Base-by-base conservation (phyloP, 1,284 basidiomycete genomes). In the Moniliella sp. region DNA sequence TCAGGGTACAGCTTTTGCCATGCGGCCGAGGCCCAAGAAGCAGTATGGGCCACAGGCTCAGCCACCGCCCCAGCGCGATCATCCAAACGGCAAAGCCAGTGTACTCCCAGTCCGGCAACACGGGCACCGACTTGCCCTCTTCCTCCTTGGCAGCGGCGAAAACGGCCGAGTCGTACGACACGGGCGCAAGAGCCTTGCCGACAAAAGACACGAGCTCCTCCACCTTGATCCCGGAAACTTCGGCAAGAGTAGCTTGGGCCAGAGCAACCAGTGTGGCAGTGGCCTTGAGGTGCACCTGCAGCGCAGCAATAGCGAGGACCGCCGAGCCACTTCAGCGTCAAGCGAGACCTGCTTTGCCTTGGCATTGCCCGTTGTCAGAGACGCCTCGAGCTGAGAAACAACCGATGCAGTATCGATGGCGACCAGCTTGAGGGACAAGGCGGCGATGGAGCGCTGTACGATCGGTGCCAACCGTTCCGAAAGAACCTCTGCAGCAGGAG, bases 1-100 rank as follows among this genome's bases (percentile, higher is more conserved):
- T 60, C 57, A n/a, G 45, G 42, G 45, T 58, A 60, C 33, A 60
- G 41, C 27, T 48, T 35, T 45, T 60, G 50, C 56, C 53, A 57
- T 17, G 56, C 57, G 9, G 54, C 43, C 28, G 52, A 42, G 4
- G 54, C 48, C 51, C 50, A 57, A 11, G 54, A 47, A 28, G 40
- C 42, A n/a, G n/a, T n/a, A n/a, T n/a, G n/a, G n/a, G n/a, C n/a
- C n/a, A n/a, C n/a, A n/a, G n/a, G n/a, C n/a, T n/a, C n/a, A 16
- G 9, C 16, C 10, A n/a, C 3, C 26, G 7, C 17, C 32, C n/a
- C 18, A 9, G 25, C 16, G 14, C 9, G 16, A n/a, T n/a, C n/a
- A n/a, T n/a, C n/a, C n/a, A n/a, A n/a, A n/a, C 35, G 13, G 33
- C 36, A 31, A 48, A 55, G 31, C 45, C 42, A 35, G 55, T 56